These are phyloP conservation scores for Backusella luteola DNA, from an alignment of 192 early-diverging fungal genomes.

Conservation along the genomic window DNA sequence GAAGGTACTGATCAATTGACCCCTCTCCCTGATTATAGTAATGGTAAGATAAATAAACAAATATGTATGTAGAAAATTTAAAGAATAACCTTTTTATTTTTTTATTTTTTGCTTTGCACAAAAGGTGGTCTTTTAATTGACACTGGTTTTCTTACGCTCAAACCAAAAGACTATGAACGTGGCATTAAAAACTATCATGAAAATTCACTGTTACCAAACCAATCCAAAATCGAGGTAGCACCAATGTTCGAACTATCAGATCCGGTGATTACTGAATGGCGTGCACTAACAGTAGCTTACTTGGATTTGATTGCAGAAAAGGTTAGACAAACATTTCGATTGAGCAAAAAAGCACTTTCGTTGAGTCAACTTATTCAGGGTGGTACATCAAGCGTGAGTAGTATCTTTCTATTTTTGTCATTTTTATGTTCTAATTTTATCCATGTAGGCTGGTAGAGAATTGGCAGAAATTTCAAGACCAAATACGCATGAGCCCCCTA, in stretches of 20 bases:
- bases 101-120: background rate
- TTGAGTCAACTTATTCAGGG: slow-evolving; percentile 86
- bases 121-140: slow-evolving; percentile 85
- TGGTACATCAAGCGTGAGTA: slow-evolving; percentile 84
- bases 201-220: slow-evolving; percentile 37
- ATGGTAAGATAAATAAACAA: slow-evolving; percentile 48
- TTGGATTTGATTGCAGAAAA: slow-evolving; percentile 71
- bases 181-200: slow-evolving; percentile 54
- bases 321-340: slow-evolving; percentile 57
- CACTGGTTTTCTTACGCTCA: slow-evolving; percentile 71
- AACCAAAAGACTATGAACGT: slow-evolving; percentile 49
- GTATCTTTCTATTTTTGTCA: background rate
- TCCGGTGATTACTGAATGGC: slow-evolving; percentile 90
- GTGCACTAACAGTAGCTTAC: slow-evolving; percentile 83
- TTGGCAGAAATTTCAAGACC: slow-evolving; percentile 74
- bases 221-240: slow-evolving; percentile 45
- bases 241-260: slow-evolving; percentile 79
- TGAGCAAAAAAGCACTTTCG: slow-evolving; percentile 57
- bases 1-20: slow-evolving; percentile 72
- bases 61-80: slow-evolving; percentile 8
- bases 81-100: background rate
- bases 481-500: slow-evolving; percentile 86
- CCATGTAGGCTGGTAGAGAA: slow-evolving; percentile 71
- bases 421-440: background rate
- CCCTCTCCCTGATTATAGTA: slow-evolving; percentile 82